Percentiles rank a stretch among this genome's conserved stretches.
phyloP scores from a whole-genome alignment of 2,329 filamentous ascomycete genomes.

The Phialophora expanda region DNA sequence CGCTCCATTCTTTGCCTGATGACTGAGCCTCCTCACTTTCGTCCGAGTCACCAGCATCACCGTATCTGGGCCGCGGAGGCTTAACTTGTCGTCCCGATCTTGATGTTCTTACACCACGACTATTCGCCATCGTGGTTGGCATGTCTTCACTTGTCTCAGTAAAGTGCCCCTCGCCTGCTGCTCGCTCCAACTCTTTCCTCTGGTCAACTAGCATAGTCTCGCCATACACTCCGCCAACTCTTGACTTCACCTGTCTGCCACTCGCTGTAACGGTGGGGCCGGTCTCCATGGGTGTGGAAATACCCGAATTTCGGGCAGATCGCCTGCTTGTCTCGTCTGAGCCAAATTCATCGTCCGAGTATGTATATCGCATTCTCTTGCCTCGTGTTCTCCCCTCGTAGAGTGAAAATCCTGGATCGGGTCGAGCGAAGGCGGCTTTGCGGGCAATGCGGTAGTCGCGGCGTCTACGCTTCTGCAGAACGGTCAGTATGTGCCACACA shows the following conservation, averaged over 20 bases:
- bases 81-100: conserved; percentile 32
- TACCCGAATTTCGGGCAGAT: conserved; percentile 71
- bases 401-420: conserved; percentile 85
- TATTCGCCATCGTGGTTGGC: conserved; percentile 46
- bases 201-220: conserved; percentile 63
- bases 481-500: conserved; percentile 37
- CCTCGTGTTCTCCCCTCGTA: conserved; percentile 96
- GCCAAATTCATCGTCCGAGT: conserved; percentile 75
- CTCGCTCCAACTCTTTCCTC: conserved; percentile 44
- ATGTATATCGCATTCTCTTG: conserved; percentile 96
- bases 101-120: conserved; percentile 45
- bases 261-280: conserved; percentile 77
- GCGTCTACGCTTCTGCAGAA: conserved; percentile 80
- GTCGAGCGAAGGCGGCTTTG: conserved; percentile 84
- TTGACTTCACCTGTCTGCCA: conserved; percentile 74
- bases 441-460: conserved; percentile 87
- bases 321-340: conserved; percentile 67
- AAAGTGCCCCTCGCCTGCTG: conserved; percentile 51
- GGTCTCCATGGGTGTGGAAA: conserved; percentile 72
- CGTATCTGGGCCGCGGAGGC: conserved; percentile 38
- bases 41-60: conserved; percentile 50
- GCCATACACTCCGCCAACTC: conserved; percentile 61
- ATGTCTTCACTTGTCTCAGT: conserved; percentile 55
- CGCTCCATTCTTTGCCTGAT: conserved; percentile 60
- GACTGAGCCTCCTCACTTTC: conserved; percentile 65